Conservation (phyloP, 495 filamentous ascomycete species). For the Penicillium roqueforti region DNA sequence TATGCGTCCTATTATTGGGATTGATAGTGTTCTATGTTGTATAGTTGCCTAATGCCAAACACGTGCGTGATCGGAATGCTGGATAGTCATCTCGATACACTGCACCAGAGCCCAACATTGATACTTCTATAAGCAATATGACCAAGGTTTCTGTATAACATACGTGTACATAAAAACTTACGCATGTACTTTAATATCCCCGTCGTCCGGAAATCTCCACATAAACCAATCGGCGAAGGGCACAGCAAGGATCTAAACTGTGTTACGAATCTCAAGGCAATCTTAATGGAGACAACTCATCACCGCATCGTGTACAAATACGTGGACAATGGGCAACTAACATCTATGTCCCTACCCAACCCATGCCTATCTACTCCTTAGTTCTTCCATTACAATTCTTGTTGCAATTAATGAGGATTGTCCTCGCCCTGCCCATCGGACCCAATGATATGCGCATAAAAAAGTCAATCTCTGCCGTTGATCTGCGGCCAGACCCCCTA, state of each 20-base stretch:
- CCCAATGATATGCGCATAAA: conserved; percentile 8
- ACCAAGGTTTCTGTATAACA: not conserved
- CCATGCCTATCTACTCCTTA: too few species aligned
- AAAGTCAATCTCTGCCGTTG: not conserved
- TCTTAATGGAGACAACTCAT: conserved; percentile 8
- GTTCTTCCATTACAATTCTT: not conserved
- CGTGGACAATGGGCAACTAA: not conserved
- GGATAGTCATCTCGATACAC: too few species aligned
- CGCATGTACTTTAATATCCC: conserved; percentile 3
- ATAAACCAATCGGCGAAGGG: conserved; percentile 17
- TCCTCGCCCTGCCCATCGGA: conserved; percentile 3
- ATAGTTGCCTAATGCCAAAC: conserved; percentile 6
- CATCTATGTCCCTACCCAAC: not conserved
- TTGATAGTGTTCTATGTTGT: not conserved
- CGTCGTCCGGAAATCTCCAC: conserved; percentile 13
- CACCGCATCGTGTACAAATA: not conserved
- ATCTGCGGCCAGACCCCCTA: conserved; percentile 1
- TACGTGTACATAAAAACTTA: not conserved
- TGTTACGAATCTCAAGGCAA: conserved; percentile 16
- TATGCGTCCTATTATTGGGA: not conserved
- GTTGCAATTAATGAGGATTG: not conserved
- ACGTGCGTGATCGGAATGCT: conserved; percentile 16
- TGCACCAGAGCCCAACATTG: conserved; percentile 3
- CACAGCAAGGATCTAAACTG: conserved; percentile 6
- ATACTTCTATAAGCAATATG: not conserved